phyloP scores from a whole-genome alignment of 129 eudicot genomes.

The Artemisia annua region DNA sequence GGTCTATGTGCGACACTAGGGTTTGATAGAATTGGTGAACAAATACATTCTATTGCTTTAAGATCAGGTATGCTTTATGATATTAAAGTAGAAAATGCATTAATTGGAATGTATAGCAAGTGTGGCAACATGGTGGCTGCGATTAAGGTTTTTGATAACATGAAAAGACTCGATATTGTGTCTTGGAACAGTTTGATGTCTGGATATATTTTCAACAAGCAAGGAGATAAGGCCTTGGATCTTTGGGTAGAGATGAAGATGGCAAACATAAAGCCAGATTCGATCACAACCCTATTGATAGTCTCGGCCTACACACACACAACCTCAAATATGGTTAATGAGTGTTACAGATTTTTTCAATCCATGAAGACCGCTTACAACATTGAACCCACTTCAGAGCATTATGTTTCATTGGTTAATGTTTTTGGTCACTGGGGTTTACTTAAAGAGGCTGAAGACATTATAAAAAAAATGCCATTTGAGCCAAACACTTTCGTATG shows the following conservation, averaged over 20 bases:
- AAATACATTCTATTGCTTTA: slow-evolving; percentile 54
- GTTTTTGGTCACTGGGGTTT: slow-evolving; percentile 85
- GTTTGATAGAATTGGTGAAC: slow-evolving; percentile 60
- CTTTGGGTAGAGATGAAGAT: slow-evolving; percentile 62
- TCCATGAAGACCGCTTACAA: slow-evolving; percentile 53
- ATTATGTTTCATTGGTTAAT: slow-evolving; percentile 66
- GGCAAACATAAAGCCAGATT: slow-evolving; percentile 52
- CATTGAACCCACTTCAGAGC: slow-evolving; percentile 66
- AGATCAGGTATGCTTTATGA: slow-evolving; percentile 55
- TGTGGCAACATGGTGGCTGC: slow-evolving; percentile 71
- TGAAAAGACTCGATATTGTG: slow-evolving; percentile 59
- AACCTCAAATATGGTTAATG: slow-evolving; percentile 44
- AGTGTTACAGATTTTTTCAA: slow-evolving; percentile 59
- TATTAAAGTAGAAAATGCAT: slow-evolving; percentile 57
- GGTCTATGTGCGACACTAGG: slow-evolving; percentile 80
- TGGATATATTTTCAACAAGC: slow-evolving; percentile 66
- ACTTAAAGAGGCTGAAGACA: slow-evolving; percentile 74
- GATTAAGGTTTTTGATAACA: slow-evolving; percentile 47
- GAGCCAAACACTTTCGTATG: slow-evolving; percentile 68
- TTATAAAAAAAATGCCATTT: slow-evolving; percentile 57
- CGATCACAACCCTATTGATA: slow-evolving; percentile 45
- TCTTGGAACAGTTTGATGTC: slow-evolving; percentile 81
- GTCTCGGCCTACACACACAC: slow-evolving; percentile 76
- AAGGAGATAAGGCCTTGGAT: slow-evolving; percentile 65
- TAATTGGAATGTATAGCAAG: slow-evolving; percentile 77